Evolutionary conservation across 2,329 filamentous ascomycete species (phyloP).

Genomic region (Karstenula rhodostoma): DNA sequence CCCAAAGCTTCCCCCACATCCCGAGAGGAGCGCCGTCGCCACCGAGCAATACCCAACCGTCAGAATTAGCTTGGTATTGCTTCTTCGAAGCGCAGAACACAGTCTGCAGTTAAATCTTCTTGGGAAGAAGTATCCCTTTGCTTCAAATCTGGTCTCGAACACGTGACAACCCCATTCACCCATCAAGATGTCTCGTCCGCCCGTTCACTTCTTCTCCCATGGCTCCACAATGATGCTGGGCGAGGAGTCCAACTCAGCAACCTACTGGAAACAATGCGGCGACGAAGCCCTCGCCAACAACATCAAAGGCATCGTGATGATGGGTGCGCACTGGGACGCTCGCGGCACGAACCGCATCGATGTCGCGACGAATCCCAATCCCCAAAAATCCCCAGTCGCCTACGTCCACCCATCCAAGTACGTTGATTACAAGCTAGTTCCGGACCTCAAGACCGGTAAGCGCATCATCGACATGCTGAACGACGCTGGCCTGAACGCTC

Average conservation of each 20-base stretch:
- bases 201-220: conserved; percentile 74
- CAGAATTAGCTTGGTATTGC: neutral
- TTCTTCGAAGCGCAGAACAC: neutral
- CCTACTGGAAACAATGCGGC: conserved; percentile 72
- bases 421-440: conserved; percentile 66
- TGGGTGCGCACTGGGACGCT: conserved; percentile 75
- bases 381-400: conserved; percentile 69
- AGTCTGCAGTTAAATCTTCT: neutral
- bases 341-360: conserved; percentile 63
- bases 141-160: neutral
- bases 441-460: conserved; percentile 64
- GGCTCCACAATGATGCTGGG: conserved; percentile 77
- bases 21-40: conserved; percentile 6
- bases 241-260: conserved; percentile 67
- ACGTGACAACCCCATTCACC: neutral
- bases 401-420: conserved; percentile 74
- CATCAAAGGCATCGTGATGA: conserved; percentile 71
- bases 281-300: conserved; percentile 67
- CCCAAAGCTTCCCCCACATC: conserved; percentile 25
- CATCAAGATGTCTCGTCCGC: conserved; percentile 51
- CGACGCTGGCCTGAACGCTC: conserved; percentile 62
- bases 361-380: conserved; percentile 67
- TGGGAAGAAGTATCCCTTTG: neutral
- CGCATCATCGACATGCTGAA: conserved; percentile 61
- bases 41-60: neutral